A percentile compares a stretch with the other conserved stretches of the same genome.
phyloP scores from a whole-genome alignment of 2,329 filamentous ascomycete species.

The Onygena corvina region DNA sequence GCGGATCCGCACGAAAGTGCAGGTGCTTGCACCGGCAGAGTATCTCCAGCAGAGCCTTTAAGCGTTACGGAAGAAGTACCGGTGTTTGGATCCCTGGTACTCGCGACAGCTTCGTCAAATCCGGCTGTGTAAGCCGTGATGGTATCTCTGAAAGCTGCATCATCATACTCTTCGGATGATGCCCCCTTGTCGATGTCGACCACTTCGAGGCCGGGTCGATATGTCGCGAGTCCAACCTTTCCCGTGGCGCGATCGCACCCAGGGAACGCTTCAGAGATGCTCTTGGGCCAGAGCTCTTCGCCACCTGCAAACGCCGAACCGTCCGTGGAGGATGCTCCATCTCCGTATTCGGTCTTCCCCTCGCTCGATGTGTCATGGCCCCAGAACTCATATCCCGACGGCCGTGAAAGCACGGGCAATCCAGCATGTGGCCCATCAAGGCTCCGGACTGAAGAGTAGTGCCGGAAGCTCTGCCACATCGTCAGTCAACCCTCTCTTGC shows the following conservation, averaged over 20 bases:
- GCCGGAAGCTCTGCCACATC: slow-evolving; percentile 45
- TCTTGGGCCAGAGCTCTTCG: slow-evolving; percentile 31
- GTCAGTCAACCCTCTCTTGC: neutral
- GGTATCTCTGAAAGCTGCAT: slow-evolving; percentile 40
- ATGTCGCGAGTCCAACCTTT: slow-evolving; percentile 41
- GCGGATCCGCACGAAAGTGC: neutral
- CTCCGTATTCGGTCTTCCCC: neutral
- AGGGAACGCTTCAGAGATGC: slow-evolving; percentile 41
- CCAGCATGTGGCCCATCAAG: slow-evolving; percentile 48
- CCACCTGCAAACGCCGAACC: neutral
- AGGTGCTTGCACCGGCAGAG: neutral
- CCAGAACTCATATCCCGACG: neutral
- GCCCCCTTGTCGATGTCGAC: neutral
- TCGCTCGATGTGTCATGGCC: neutral
- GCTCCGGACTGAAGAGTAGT: slow-evolving; percentile 56
- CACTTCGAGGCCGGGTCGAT: slow-evolving; percentile 34
- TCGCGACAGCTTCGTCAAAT: slow-evolving; percentile 42
- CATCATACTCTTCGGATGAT: slow-evolving; percentile 24
- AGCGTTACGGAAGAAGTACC: slow-evolving; percentile 14
- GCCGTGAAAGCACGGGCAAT: slow-evolving; percentile 36
- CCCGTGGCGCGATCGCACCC: slow-evolving; percentile 41
- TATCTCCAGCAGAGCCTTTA: neutral
- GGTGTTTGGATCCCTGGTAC: slow-evolving; percentile 36
- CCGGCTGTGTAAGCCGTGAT: slow-evolving; percentile 44
- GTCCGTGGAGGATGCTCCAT: neutral